Evolutionary conservation across 768 basidiomycete genomes (phyloP).

Genomic region (Thelephora aurantiotincta): DNA sequence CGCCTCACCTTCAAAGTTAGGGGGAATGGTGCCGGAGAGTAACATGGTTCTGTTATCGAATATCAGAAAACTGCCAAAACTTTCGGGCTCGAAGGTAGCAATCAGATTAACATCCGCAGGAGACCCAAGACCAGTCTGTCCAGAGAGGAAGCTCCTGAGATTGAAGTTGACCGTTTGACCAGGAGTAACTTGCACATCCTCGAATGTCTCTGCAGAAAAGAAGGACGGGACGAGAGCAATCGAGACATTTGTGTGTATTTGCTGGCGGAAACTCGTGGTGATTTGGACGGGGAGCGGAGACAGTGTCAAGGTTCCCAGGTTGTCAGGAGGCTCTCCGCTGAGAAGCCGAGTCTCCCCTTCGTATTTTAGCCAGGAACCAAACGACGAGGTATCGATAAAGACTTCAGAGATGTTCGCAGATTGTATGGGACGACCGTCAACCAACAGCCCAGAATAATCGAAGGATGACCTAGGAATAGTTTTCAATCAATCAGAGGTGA

Average conservation of each 20-base stretch:
- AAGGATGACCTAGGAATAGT: conserved; percentile 23
- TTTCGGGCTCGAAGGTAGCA: conserved; percentile 37
- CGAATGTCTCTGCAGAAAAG: conserved; percentile 45
- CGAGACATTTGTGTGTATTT: conserved; percentile 44
- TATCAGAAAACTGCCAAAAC: conserved; percentile 33
- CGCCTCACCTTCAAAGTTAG: conserved; percentile 21
- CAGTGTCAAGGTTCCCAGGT: conserved; percentile 18
- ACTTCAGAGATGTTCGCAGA: conserved; percentile 42
- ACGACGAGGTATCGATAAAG: conserved; percentile 42
- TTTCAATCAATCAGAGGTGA: too few species aligned
- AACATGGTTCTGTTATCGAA: conserved; percentile 32
- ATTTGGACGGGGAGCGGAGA: conserved; percentile 45
- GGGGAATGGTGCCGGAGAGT: conserved; percentile 46
- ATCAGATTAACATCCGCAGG: conserved; percentile 36
- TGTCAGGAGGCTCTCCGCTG: conserved; percentile 46
- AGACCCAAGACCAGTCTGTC: conserved; percentile 20
- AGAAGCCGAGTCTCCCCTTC: conserved; percentile 41
- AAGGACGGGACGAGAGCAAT: conserved; percentile 60
- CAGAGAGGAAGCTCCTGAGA: conserved; percentile 42
- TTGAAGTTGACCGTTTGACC: conserved; percentile 37
- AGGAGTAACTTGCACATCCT: conserved; percentile 38
- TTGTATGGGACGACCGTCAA: conserved; percentile 48
- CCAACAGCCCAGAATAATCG: conserved; percentile 48
- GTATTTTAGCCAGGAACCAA: conserved; percentile 45
- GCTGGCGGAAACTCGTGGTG: conserved; percentile 52